Percentiles rank a stretch among this genome's conserved stretches.
These are phyloP conservation scores for Pseudogymnoascus sp. DNA, from an alignment of 2,329 filamentous ascomycete species.

Conservation along the genomic window DNA sequence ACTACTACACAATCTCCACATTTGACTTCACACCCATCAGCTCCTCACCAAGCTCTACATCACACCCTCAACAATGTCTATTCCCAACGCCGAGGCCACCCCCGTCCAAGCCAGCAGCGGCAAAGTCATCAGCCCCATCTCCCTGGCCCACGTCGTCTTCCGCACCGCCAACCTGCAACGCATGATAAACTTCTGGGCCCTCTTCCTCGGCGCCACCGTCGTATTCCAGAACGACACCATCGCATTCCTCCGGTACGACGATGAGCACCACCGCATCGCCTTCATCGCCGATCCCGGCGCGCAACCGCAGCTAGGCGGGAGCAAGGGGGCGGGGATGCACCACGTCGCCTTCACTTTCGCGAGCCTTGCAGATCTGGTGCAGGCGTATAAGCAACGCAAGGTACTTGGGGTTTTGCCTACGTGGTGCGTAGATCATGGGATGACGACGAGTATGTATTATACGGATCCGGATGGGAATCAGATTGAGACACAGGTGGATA, in stretches of 20 bases:
- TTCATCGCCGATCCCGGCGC: constrained; percentile 27
- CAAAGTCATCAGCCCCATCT: not conserved
- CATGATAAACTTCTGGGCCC: constrained; percentile 31
- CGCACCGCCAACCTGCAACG: constrained; percentile 22
- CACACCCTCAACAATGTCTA: constrained; percentile 12
- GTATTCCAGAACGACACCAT: constrained; percentile 21
- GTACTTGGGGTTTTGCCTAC: constrained; percentile 30
- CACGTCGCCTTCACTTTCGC: constrained; percentile 36
- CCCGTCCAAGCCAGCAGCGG: constrained; percentile 9
- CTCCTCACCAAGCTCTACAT: not conserved
- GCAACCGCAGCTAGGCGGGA: constrained; percentile 14
- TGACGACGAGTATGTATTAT: constrained; percentile 40
- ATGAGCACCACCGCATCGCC: constrained; percentile 40
- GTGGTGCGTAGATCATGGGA: constrained; percentile 40
- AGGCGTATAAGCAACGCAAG: constrained; percentile 31
- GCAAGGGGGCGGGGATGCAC: constrained; percentile 26
- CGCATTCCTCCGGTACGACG: constrained; percentile 36
- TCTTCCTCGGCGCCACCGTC: constrained; percentile 29
- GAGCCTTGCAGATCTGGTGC: constrained; percentile 28
- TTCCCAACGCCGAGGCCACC: constrained; percentile 8
- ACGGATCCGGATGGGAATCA: constrained; percentile 40
- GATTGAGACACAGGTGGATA: constrained; percentile 39
- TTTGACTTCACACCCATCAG: not conserved
- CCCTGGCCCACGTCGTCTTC: constrained; percentile 25
- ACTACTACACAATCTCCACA: not conserved